Conservation (phyloP, 495 filamentous ascomycete species). For the Echria macrotheca region DNA sequence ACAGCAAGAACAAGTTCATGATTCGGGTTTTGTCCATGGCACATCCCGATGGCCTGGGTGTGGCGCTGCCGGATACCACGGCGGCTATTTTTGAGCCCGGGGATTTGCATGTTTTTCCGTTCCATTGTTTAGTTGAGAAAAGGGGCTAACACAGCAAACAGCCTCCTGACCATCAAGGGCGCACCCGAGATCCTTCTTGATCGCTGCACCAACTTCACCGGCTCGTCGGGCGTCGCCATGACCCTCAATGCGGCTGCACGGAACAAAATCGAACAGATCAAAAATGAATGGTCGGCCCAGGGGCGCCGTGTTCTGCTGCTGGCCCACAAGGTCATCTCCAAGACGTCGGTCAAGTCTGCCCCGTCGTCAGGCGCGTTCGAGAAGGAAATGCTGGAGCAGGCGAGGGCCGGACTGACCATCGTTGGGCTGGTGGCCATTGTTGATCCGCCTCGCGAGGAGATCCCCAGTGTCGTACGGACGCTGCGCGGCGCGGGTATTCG, state of each 20-base stretch:
- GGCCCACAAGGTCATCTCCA: constrained; percentile 50
- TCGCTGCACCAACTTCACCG: constrained; percentile 47
- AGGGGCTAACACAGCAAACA: neutral
- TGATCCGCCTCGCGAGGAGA: constrained; percentile 63
- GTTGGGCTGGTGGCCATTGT: constrained; percentile 62
- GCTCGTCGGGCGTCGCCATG: constrained; percentile 41
- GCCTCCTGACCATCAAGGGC: constrained; percentile 57
- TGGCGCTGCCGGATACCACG: constrained; percentile 31
- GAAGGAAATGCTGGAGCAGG: constrained; percentile 42
- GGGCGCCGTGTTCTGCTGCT: constrained; percentile 61
- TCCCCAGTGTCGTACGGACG: constrained; percentile 52
- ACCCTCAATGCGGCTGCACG: constrained; percentile 36
- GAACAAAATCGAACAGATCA: constrained; percentile 43
- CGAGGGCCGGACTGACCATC: constrained; percentile 46
- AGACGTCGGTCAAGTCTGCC: constrained; percentile 26
- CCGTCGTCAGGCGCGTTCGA: constrained; percentile 46
- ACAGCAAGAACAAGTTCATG: constrained; percentile 78
- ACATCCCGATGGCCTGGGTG: constrained; percentile 30
- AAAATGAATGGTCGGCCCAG: constrained; percentile 57
- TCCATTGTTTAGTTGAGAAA: neutral
- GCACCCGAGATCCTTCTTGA: constrained; percentile 58
- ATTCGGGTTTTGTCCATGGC: constrained; percentile 40
- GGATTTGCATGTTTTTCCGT: constrained; percentile 45
- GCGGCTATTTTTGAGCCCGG: constrained; percentile 32
- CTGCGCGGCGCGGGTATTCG: constrained; percentile 57